Base-by-base conservation (phyloP, 2,329 filamentous ascomycete species). In the Cercospora berteroae region DNA sequence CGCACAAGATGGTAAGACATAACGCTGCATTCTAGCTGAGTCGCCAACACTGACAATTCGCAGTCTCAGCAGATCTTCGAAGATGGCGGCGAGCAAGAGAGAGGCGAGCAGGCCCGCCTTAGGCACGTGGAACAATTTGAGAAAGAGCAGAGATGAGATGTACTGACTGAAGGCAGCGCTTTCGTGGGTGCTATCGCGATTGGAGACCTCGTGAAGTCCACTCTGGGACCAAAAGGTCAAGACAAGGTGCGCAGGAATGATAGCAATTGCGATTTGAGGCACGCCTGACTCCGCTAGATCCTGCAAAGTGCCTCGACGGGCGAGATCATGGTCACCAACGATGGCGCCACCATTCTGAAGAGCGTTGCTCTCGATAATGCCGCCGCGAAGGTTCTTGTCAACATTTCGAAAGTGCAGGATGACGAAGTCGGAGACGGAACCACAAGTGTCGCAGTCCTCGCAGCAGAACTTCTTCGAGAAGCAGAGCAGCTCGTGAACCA, bases 341-440 rank as follows among this genome's bases (percentile, higher is more conserved):
- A 99, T 82, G 95, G 95, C 78, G 95, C 95, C 71, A 99, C 95
- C 25, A 99, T 99, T 74, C 88, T 99, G 72, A 99, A 99, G 83
- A 92, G 94, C 63, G 99, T 99, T 80, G 95, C 95, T 52, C 90
- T 99, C 77, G 95, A 99, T 81, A 99, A 99, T 79, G 95, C 95
- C 52, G 95, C 95, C 23, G 95, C 95, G 64, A 99, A 99, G 83
- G 95, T 99, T 5, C 86, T 99, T 52, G 95, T 99, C 79, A 99
- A 99, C 81, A 98, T 99, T 76, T 98, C 94, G 71, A 99, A 99
- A 83, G 95, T 99, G 5, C 95, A 99, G 80, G 95, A 99, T 77
- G 95, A 99, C 79, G 95, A 99, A 81, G 94, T 99, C 25, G 95
- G 95, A 77, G 95, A 99, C 79, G 95, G 95, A 67, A 99, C 95